Evolutionary conservation across 1,139 yeast species (phyloP).

Genomic region (Zhuliangozyma blackwelliae): DNA sequence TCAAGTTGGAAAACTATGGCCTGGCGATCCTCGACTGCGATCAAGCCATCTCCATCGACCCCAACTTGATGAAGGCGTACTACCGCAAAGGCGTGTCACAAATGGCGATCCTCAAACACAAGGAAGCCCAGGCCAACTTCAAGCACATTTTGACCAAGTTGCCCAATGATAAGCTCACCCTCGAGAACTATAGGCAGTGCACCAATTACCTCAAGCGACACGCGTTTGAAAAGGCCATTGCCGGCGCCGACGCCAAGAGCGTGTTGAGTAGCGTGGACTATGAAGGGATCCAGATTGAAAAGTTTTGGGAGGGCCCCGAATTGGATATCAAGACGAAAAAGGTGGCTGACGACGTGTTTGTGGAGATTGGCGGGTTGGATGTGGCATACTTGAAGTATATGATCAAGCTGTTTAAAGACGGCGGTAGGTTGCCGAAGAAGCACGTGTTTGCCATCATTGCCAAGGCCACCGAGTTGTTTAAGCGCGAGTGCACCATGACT

Average conservation of each 20-base stretch:
- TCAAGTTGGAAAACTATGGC: slow-evolving; percentile 84
- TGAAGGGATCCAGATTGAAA: slow-evolving; percentile 51
- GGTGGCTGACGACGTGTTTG: slow-evolving; percentile 15
- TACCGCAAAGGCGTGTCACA: slow-evolving; percentile 82
- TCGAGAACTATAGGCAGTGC: slow-evolving; percentile 60
- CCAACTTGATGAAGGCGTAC: slow-evolving; percentile 68
- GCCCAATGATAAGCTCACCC: slow-evolving; percentile 71
- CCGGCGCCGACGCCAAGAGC: slow-evolving; percentile 48
- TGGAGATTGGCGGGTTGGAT: slow-evolving; percentile 34
- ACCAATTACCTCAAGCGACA: slow-evolving; percentile 63
- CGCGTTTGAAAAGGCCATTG: slow-evolving; percentile 86
- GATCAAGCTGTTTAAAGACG: slow-evolving; percentile 66
- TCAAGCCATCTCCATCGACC: slow-evolving; percentile 63
- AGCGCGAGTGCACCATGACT: slow-evolving; percentile 67
- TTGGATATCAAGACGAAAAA: slow-evolving; percentile 39
- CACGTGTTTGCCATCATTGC: slow-evolving; percentile 82
- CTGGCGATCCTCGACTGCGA: slow-evolving; percentile 76
- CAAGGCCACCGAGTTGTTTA: slow-evolving; percentile 63
- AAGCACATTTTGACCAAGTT: slow-evolving; percentile 56
- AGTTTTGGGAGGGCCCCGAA: slow-evolving; percentile 61
- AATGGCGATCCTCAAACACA: slow-evolving; percentile 72
- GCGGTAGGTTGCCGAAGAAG: slow-evolving; percentile 70
- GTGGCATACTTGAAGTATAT: slow-evolving; percentile 56
- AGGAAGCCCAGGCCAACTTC: slow-evolving; percentile 70
- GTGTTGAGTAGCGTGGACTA: slow-evolving; percentile 42